Base-by-base conservation (phyloP, 495 filamentous ascomycete species). In the Penicillium mononematosum region DNA sequence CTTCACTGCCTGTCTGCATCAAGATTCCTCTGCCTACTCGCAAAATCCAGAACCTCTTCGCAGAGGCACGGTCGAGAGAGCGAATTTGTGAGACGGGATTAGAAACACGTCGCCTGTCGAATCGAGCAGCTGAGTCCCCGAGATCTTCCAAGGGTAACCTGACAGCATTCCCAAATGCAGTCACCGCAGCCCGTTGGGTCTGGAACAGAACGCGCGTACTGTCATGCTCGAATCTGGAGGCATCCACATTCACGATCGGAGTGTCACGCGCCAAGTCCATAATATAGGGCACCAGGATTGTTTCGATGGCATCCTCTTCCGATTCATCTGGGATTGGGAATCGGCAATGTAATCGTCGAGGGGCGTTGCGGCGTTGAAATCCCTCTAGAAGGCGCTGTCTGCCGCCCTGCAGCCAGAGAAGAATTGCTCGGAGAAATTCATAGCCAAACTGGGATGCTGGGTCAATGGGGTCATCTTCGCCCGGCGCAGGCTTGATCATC, bases 341-440 rank as follows among this genome's bases (percentile, higher is more conserved):
- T 3, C 83, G 72, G 12, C 66, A 60, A 38, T 65, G 63, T 38
- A 71, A 64, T 19, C 70, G 68, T 10, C 70, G 61, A 59, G 71
- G 62, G 10, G 64, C 64, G 1, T 66, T 55, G 14, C 69, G 63
- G 14, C 70, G 69, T 29, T 80, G 81, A 63, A 88, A 88, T 2
- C 81, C 85, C 36, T 77, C 66, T 2, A 85, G 63, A 6, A 88
- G 50, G 32, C 70, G 68, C 16, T 76, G 72, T 20, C 79, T 65
- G 10, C 85, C 85, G 5, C 80, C 81, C 44, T 83, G 81, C 4
- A 87, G 64, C 79, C 84, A 88, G 6, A 87, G 77, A 5, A 85
- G 45, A 19, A 88, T 85, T 3, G 85, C 83, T 66, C 81, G 83
- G 3, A 88, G 58, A 60, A 88, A 88, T 50, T 88, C 85, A 58